Conservation (phyloP, 768 basidiomycete genomes). For the Xerocomus spinulosus region DNA sequence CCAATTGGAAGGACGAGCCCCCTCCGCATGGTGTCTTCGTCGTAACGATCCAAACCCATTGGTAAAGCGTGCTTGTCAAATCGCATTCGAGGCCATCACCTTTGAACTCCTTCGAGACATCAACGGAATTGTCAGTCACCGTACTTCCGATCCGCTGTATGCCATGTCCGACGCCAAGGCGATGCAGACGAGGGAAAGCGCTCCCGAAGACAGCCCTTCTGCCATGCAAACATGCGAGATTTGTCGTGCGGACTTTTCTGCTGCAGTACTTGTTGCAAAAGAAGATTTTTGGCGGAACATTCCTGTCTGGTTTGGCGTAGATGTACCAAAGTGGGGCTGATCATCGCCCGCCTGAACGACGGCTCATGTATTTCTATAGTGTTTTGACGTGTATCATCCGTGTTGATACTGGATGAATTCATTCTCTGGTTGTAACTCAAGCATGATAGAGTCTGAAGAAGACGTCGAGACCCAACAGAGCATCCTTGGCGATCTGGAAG, state of each 20-base stretch:
- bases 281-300: slow-evolving; percentile 63
- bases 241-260: slow-evolving; percentile 58
- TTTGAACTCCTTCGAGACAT: slow-evolving; percentile 72
- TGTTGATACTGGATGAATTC: not conserved
- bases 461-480: not conserved
- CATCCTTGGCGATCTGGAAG: too few species aligned
- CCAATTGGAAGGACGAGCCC: slow-evolving; percentile 61
- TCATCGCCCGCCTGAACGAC: not conserved
- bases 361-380: slow-evolving; percentile 12
- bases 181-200: slow-evolving; percentile 57
- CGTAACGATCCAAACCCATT: slow-evolving; percentile 43
- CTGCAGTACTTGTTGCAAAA: slow-evolving; percentile 54
- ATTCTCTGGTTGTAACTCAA: too few species aligned
- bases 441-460: slow-evolving; percentile 1
- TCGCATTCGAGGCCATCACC: slow-evolving; percentile 69
- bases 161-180: slow-evolving; percentile 62
- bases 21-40: slow-evolving; percentile 47
- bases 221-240: slow-evolving; percentile 58
- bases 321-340: slow-evolving; percentile 38
- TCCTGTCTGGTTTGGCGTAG: slow-evolving; percentile 62
- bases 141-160: slow-evolving; percentile 66
- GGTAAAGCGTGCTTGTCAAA: slow-evolving; percentile 54
- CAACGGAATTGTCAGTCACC: slow-evolving; percentile 61
- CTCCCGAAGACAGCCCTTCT: slow-evolving; percentile 37
- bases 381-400: not conserved